phyloP scores from a whole-genome alignment of 83 land plant species.

The Larix sibirica region DNA sequence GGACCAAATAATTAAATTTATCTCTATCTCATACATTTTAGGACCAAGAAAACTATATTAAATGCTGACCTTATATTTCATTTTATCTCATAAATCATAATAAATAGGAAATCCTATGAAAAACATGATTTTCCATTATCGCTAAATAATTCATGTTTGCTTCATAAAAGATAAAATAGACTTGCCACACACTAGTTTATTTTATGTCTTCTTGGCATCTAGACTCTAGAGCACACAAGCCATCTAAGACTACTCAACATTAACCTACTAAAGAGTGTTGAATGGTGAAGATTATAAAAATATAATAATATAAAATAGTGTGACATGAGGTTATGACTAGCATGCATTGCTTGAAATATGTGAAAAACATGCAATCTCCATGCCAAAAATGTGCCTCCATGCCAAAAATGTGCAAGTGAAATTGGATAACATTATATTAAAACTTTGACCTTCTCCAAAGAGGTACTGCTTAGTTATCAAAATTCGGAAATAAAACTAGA shows the following conservation, averaged over 20 bases:
- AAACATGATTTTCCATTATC: no score
- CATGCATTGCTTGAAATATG: neutral
- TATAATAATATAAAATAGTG: neutral
- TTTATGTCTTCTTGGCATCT: neutral
- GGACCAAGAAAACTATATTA: no score
- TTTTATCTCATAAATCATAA: no score
- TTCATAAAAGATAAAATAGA: neutral
- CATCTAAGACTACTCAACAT: neutral
- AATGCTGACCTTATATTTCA: no score
- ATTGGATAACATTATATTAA: slow-evolving; percentile 5
- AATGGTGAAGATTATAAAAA: neutral
- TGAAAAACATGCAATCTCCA: neutral
- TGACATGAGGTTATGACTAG: no score
- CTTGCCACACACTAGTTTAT: neutral
- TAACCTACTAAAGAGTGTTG: neutral
- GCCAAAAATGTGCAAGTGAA: slow-evolving; percentile 3
- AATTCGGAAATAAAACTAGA: no score
- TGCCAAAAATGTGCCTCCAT: neutral
- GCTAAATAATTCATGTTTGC: neutral
- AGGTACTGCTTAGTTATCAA: slow-evolving; percentile 1
- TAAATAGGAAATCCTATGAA: neutral
- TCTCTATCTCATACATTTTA: no score
- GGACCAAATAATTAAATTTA: no score
- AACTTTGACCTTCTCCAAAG: slow-evolving; percentile 9
- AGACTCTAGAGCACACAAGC: neutral